Evolutionary conservation across 2,329 filamentous ascomycete species (phyloP).

Genomic region (Stachybotrys chlorohalonatus): DNA sequence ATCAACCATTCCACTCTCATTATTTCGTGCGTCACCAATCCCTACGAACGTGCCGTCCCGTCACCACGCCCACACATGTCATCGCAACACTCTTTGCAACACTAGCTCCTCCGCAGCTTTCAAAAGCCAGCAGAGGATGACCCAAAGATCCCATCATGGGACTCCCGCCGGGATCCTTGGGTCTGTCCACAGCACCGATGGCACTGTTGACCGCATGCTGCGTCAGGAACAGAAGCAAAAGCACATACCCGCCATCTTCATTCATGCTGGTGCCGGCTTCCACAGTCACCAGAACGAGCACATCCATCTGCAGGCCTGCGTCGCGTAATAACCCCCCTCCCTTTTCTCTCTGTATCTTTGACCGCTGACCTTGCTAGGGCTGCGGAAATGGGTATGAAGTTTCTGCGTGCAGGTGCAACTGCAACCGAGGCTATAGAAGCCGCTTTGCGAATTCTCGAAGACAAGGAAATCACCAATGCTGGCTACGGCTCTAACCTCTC

Average conservation of each 20-base stretch:
- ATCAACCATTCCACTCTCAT: not conserved
- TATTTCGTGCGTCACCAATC: not conserved
- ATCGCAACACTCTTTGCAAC: constrained; percentile 1
- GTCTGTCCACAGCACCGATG: constrained; percentile 34
- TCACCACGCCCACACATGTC: not conserved
- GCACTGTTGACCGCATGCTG: constrained; percentile 29
- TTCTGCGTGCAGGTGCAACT: constrained; percentile 68
- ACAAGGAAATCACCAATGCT: constrained; percentile 92
- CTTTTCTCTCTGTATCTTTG: not conserved
- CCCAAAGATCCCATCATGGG: constrained; percentile 14
- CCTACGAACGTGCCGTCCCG: not conserved
- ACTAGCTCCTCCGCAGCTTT: not conserved
- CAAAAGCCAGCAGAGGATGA: constrained; percentile 17
- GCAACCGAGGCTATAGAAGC: constrained; percentile 86
- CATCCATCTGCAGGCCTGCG: constrained; percentile 77
- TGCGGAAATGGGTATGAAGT: constrained; percentile 71
- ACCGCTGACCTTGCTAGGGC: constrained; percentile 45
- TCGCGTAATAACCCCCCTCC: constrained; percentile 53
- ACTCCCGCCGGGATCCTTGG: constrained; percentile 34
- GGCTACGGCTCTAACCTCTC: constrained; percentile 93
- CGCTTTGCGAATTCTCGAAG: constrained; percentile 79
- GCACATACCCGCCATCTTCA: constrained; percentile 67
- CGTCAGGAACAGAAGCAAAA: constrained; percentile 24
- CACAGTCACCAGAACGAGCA: constrained; percentile 82
- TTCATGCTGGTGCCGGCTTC: constrained; percentile 92